These are phyloP conservation scores for Arxiozyma bovina DNA, from an alignment of 1,139 yeast species.

Conservation along the genomic window DNA sequence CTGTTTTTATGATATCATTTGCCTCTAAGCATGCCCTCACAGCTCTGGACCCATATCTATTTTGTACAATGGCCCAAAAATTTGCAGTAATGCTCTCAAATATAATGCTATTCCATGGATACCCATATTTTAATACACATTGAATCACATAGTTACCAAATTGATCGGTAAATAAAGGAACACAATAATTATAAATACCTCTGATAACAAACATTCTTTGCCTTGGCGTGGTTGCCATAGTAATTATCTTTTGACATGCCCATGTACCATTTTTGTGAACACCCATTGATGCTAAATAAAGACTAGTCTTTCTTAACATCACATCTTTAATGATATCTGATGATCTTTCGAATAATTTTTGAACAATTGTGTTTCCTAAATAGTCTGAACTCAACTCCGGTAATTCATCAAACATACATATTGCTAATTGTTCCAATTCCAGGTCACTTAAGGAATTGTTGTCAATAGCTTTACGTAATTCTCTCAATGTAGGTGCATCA, in stretches of 20 bases:
- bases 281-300: slow-evolving; percentile 82
- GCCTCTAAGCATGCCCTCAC: slow-evolving; percentile 88
- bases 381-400: slow-evolving; percentile 91
- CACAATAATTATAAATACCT: slow-evolving; percentile 72
- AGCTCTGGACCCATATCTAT: slow-evolving; percentile 92
- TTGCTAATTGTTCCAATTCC: slow-evolving; percentile 74
- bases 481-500: slow-evolving; percentile 75
- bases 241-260: slow-evolving; percentile 96
- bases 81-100: slow-evolving; percentile 75
- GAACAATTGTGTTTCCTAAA: slow-evolving; percentile 92
- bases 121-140: slow-evolving; percentile 82
- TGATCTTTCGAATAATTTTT: slow-evolving; percentile 70
- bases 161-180: slow-evolving; percentile 84
- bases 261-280: slow-evolving; percentile 97
- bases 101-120: slow-evolving; percentile 83
- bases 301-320: slow-evolving; percentile 72
- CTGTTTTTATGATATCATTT: slow-evolving; percentile 45
- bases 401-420: slow-evolving; percentile 79
- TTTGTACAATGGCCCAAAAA: slow-evolving; percentile 75
- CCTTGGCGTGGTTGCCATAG: slow-evolving; percentile 56
- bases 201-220: slow-evolving; percentile 64
- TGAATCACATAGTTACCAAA: slow-evolving; percentile 95
- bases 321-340: slow-evolving; percentile 66
- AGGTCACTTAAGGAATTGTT: slow-evolving; percentile 32
- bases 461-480: slow-evolving; percentile 49